These are phyloP conservation scores for Astrothelium macrocarpum DNA, from an alignment of 495 filamentous ascomycete species.

Conservation along the genomic window DNA sequence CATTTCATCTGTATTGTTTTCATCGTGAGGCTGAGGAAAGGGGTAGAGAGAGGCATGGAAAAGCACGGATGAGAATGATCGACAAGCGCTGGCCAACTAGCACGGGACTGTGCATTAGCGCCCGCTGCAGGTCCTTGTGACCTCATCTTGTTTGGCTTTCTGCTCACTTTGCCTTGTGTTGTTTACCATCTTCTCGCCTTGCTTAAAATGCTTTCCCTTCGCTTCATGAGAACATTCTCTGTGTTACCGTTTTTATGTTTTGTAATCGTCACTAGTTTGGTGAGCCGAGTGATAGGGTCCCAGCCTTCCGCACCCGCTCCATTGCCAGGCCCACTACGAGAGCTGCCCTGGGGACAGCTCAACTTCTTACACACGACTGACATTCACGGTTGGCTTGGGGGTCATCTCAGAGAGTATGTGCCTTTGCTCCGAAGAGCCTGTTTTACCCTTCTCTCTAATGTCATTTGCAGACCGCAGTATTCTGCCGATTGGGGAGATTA, in stretches of 20 bases:
- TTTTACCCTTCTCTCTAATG: neutral
- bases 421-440: neutral
- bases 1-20: no score
- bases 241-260: neutral
- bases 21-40: no score
- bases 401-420: slow-evolving; percentile 78
- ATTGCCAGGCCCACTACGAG: slow-evolving; percentile 69
- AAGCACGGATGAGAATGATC: no score
- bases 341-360: slow-evolving; percentile 79
- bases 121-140: slow-evolving; percentile 3
- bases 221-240: neutral
- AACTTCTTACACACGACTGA: slow-evolving; percentile 94
- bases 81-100: no score
- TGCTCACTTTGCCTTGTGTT: neutral
- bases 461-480: slow-evolving; percentile 57
- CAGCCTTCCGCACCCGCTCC: slow-evolving; percentile 76
- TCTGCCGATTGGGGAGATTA: slow-evolving; percentile 98
- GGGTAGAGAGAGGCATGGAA: no score
- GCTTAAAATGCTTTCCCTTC: neutral
- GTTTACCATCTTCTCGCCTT: neutral
- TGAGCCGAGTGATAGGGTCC: slow-evolving; percentile 37
- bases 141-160: neutral
- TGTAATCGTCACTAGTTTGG: neutral
- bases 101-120: neutral
- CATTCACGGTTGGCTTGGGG: slow-evolving; percentile 91